A percentile compares a stretch with the other conserved stretches of the same genome.
These are phyloP conservation scores for Lachnellula arida DNA, from an alignment of 2,329 filamentous ascomycete species.

Conservation along the genomic window DNA sequence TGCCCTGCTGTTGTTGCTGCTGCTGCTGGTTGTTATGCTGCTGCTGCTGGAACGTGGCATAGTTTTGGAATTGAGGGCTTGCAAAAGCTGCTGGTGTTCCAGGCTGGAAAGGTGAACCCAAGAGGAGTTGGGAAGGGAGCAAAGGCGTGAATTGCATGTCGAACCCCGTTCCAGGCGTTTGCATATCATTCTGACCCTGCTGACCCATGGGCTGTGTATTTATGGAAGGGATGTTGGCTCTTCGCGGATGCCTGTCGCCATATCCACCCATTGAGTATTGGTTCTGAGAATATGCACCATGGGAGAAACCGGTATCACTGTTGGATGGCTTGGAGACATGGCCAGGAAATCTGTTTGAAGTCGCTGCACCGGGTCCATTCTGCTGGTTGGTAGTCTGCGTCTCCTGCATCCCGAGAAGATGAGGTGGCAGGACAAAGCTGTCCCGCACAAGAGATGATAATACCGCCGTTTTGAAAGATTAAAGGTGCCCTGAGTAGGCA, in stretches of 20 bases:
- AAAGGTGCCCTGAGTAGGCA: conserved; percentile 37
- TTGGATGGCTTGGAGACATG: conserved; percentile 76
- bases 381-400: conserved; percentile 61
- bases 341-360: conserved; percentile 58
- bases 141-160: conserved; percentile 99
- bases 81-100: conserved; percentile 86
- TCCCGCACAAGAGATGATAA: conserved; percentile 74
- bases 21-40: conserved; percentile 49
- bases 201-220: conserved; percentile 70
- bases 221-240: conserved; percentile 83
- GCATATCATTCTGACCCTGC: conserved; percentile 62
- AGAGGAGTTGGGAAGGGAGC: conserved; percentile 86
- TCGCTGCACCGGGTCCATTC: conserved; percentile 50
- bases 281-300: conserved; percentile 87
- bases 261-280: conserved; percentile 67
- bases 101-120: conserved; percentile 95
- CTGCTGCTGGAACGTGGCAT: conserved; percentile 69
- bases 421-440: conserved; percentile 76
- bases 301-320: conserved; percentile 85
- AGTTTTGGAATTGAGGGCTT: conserved; percentile 86
- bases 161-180: conserved; percentile 81
- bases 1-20: conserved; percentile 52
- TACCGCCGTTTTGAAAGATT: conserved; percentile 75
- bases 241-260: conserved; percentile 78
- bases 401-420: conserved; percentile 89